phyloP scores from a whole-genome alignment of 2,329 filamentous ascomycete species.

The Ilyonectria destructans region DNA sequence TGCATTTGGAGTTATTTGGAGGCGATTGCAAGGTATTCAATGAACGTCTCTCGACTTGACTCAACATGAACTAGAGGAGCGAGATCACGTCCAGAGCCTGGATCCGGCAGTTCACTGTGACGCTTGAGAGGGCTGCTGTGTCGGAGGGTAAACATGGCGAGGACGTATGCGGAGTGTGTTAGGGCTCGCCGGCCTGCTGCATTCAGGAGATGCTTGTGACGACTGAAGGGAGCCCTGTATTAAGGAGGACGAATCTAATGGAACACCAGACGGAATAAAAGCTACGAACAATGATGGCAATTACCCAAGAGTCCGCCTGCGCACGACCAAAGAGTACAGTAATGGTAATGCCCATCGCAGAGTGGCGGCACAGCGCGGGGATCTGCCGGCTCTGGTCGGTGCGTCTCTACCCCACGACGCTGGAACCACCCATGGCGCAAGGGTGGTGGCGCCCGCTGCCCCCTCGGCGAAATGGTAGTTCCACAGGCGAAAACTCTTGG shows the following conservation, averaged over 20 bases:
- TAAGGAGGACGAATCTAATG: background rate
- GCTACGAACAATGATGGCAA: background rate
- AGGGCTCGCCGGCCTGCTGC: constrained; percentile 15
- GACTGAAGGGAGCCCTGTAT: background rate
- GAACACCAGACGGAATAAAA: background rate
- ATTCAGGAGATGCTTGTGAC: background rate
- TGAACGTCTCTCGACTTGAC: constrained; percentile 26
- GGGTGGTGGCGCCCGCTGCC: constrained; percentile 36
- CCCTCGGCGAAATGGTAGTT: constrained; percentile 57
- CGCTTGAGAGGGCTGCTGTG: too few species aligned
- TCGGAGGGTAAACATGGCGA: background rate
- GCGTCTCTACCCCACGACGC: constrained; percentile 46
- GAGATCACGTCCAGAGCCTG: background rate
- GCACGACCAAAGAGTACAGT: background rate
- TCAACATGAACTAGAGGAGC: background rate
- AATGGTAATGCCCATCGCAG: background rate
- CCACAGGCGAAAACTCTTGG: constrained; percentile 62
- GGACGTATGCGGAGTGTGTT: constrained; percentile 1
- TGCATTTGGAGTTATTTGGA: constrained; percentile 39
- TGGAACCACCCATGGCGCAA: constrained; percentile 40
- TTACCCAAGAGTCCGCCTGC: background rate
- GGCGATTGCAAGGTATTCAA: constrained; percentile 17
- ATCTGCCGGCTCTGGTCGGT: constrained; percentile 23
- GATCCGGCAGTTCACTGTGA: background rate
- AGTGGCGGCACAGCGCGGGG: constrained; percentile 13